phyloP scores from a whole-genome alignment of 352 stramenopile species.

The Phytophthora hibernalis region DNA sequence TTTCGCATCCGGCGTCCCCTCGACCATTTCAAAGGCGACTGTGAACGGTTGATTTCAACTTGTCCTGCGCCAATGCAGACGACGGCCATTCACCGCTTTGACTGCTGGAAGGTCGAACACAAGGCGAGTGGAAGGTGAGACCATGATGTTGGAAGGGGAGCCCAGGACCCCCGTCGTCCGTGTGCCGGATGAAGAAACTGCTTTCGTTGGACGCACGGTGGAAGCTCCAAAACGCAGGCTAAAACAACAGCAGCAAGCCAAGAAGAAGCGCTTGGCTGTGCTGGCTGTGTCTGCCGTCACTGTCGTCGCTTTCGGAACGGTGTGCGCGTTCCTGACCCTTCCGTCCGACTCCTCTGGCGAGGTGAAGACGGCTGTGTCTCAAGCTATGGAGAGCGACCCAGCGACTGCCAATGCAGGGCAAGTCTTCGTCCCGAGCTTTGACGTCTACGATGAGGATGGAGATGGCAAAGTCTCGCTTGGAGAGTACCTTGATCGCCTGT shows the following conservation, averaged over 20 bases:
- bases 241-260: conserved; percentile 13
- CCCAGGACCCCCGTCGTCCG: conserved; percentile 12
- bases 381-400: conserved; percentile 31
- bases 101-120: conserved; percentile 8
- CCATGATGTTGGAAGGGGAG: conserved; percentile 35
- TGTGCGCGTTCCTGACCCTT: conserved; percentile 22
- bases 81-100: conserved; percentile 20
- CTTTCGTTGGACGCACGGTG: conserved; percentile 25
- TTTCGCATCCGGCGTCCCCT: conserved; percentile 13
- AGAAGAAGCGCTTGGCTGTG: conserved; percentile 25
- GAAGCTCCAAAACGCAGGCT: conserved; percentile 24
- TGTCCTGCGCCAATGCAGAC: background rate
- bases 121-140: conserved; percentile 2
- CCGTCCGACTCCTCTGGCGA: conserved; percentile 10
- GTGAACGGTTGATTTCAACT: conserved; percentile 24
- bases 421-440: conserved; percentile 24
- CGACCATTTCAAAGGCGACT: conserved; percentile 9
- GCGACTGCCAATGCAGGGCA: background rate
- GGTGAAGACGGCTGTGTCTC: conserved; percentile 16
- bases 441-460: conserved; percentile 29
- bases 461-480: conserved; percentile 30
- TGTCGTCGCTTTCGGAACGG: conserved; percentile 23
- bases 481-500: conserved; percentile 30
- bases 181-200: conserved; percentile 27
- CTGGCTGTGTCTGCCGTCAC: conserved; percentile 15